Evolutionary conservation across 176 grass and related monocot species (phyloP), one percentile per base, ranked within the genome.

Genomic region (Avena atlantica): DNA sequence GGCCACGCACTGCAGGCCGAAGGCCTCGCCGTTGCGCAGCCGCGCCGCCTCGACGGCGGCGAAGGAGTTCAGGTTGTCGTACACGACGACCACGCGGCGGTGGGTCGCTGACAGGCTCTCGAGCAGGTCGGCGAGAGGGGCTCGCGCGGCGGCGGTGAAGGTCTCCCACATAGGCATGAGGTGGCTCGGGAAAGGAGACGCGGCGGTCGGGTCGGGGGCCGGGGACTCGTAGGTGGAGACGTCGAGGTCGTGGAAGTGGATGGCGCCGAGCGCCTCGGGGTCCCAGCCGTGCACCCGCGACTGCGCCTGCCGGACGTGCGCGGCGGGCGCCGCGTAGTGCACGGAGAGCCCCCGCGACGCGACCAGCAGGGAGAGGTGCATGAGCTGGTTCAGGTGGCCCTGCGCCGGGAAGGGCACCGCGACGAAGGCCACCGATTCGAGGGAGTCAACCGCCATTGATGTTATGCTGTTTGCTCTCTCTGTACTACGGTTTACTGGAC

Each of bases 371-470:
- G 94, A 90, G 3, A 97, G 71, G 76, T 94, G 90, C 24, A 94
- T 81, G 17, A 94, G 86, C 74, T 92, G 90, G 85, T 93, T 92
- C 51, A 97, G 90, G 77, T 97, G 89, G 62, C 92, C 88, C 79
- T 94, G 92, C 74, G 90, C 80, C 53, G 92, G 90, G 75, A 85
- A 85, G 24, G 94, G 92, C 57, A 97, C 88, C 52, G 93, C 83
- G 0, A 92, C 92, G 3, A 94, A 81, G 50, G 85, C 90, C 0
- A 93, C 91, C 5, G 51, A 77, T 12, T 69, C 78, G 78, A 40
- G 1, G 6, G 58, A 19, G 58, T 55, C 59, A 6, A 67, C 60
- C 77, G 66, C 73, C 80, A 49, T 42, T 42, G 40, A 42, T 42
- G 40, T 8, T 42, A 42, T 42, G 40, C 40, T 42, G 5, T 42